Evolutionary conservation across 2,329 filamentous ascomycete genomes (phyloP).

Genomic region (Colletotrichum cuscutae): DNA sequence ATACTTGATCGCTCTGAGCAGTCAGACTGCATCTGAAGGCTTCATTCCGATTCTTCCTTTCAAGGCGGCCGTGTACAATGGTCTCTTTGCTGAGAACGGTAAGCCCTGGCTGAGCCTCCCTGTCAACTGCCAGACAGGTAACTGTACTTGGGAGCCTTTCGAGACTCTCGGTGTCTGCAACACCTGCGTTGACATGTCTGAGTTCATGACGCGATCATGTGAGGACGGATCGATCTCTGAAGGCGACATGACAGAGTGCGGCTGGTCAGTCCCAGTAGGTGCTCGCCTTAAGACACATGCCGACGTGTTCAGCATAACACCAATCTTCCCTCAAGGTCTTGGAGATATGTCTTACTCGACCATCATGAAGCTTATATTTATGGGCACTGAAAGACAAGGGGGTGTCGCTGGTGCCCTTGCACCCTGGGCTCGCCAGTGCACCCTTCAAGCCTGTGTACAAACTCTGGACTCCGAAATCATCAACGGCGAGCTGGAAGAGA

Average conservation of each 20-base stretch:
- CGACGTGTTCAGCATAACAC: slow-evolving; percentile 47
- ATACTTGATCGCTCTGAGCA: slow-evolving; percentile 42
- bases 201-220: slow-evolving; percentile 42
- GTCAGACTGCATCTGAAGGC: slow-evolving; percentile 37
- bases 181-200: slow-evolving; percentile 38
- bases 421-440: slow-evolving; percentile 46
- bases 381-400: slow-evolving; percentile 43
- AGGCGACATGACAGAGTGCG: slow-evolving; percentile 37
- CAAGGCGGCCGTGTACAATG: slow-evolving; percentile 47
- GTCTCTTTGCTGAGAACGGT: slow-evolving; percentile 46
- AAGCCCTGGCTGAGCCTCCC: slow-evolving; percentile 36
- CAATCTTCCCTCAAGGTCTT: slow-evolving; percentile 39
- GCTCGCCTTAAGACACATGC: slow-evolving; percentile 37
- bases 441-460: slow-evolving; percentile 43
- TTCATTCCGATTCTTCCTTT: slow-evolving; percentile 46
- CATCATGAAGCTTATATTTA: slow-evolving; percentile 46
- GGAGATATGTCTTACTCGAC: slow-evolving; percentile 44
- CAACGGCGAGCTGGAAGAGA: slow-evolving; percentile 43
- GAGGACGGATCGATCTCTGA: slow-evolving; percentile 6
- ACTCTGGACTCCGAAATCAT: slow-evolving; percentile 40
- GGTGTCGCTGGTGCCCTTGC: slow-evolving; percentile 37
- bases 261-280: slow-evolving; percentile 43
- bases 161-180: slow-evolving; percentile 38
- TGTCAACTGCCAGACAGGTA: slow-evolving; percentile 34
- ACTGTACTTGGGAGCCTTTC: slow-evolving; percentile 39